A percentile compares a stretch with the other conserved stretches of the same genome.
Evolutionary conservation across 2,329 filamentous ascomycete genomes (phyloP).

Genomic region (Aspergillus alliaceus): DNA sequence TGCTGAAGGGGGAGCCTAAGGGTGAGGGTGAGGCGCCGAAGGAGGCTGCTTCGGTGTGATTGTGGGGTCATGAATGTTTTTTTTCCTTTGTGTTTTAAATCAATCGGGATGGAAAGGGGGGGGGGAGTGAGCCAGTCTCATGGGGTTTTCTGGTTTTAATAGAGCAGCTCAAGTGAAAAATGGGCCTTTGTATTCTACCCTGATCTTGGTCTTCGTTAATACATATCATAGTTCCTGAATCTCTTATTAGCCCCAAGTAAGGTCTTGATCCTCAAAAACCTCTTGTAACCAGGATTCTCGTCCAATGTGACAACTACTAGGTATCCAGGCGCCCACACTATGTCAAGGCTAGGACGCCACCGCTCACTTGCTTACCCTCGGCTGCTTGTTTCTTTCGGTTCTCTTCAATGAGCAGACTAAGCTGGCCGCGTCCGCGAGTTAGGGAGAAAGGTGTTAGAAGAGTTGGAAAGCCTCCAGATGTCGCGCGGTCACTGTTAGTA

Average conservation of each 20-base stretch:
- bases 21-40: conserved; percentile 18
- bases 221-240: background rate
- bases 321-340: background rate
- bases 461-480: background rate
- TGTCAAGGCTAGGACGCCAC: background rate
- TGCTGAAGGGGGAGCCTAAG: no score
- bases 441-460: conserved; percentile 13
- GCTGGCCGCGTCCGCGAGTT: conserved; percentile 15
- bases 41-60: conserved; percentile 11
- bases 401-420: conserved; percentile 21
- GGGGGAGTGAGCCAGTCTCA: background rate
- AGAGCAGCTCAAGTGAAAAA: background rate
- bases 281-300: background rate
- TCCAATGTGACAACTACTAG: background rate
- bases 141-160: background rate
- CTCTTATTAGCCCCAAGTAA: background rate
- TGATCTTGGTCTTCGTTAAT: background rate
- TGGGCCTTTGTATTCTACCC: background rate
- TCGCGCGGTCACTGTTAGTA: background rate
- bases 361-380: background rate
- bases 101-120: background rate
- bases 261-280: background rate
- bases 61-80: background rate
- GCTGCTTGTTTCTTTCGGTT: conserved; percentile 5
- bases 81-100: background rate